phyloP scores from a whole-genome alignment of 2,329 filamentous ascomycete genomes.

The Scleromitrula shiraiana region DNA sequence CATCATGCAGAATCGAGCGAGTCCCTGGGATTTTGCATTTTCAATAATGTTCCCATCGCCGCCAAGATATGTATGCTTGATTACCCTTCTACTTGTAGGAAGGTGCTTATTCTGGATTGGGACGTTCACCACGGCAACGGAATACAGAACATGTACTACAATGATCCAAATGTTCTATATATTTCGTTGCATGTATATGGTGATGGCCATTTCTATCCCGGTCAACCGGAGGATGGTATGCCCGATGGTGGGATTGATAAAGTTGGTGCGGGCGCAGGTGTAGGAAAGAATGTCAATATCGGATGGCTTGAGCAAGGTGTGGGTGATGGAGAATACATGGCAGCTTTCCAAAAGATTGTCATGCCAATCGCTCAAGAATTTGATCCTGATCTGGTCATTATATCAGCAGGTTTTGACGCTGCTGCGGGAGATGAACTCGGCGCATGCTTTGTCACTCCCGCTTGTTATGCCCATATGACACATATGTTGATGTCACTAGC shows the following conservation, averaged over 20 bases:
- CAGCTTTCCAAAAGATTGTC: conserved; percentile 88
- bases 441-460: conserved; percentile 82
- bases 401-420: conserved; percentile 93
- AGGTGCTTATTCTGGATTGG: conserved; percentile 91
- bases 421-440: conserved; percentile 89
- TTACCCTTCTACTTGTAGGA: conserved; percentile 73
- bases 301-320: conserved; percentile 66
- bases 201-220: conserved; percentile 79
- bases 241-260: conserved; percentile 56
- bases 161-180: conserved; percentile 90
- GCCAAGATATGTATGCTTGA: conserved; percentile 79
- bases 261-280: conserved; percentile 45
- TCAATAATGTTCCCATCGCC: conserved; percentile 95
- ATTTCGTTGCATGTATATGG: conserved; percentile 89
- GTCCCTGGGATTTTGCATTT: conserved; percentile 92
- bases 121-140: conserved; percentile 80
- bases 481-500: conserved; percentile 98
- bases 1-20: conserved; percentile 86
- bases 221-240: conserved; percentile 50
- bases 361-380: conserved; percentile 97
- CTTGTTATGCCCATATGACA: conserved; percentile 96
- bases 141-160: conserved; percentile 91
- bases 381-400: conserved; percentile 86
- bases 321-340: conserved; percentile 95
- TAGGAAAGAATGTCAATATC: conserved; percentile 59